Evolutionary conservation across 176 grass and related monocot species (phyloP), one percentile per base, ranked within the genome.

Genomic region (Canna indica): DNA sequence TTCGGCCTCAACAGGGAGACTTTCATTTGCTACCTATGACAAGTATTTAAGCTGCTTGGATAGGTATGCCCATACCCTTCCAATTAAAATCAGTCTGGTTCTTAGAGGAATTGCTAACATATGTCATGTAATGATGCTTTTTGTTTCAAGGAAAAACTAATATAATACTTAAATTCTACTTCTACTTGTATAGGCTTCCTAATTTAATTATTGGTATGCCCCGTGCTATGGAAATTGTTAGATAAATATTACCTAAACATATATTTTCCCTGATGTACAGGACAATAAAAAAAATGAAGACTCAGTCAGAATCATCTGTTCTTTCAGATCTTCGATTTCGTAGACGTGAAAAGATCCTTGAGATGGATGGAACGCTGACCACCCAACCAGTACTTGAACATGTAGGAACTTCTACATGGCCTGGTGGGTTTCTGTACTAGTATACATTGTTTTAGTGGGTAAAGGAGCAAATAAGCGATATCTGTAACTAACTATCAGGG

Each of bases 311-410:
- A 78, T 97, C 93, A 1, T 90, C 93, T 29, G 73, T 83, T 69
- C 72, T 97, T 78, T 80, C 88, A 6, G 78, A 61, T 56, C 72
- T 90, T 28, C 83, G 86, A 57, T 88, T 77, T 74, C 78, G 77
- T 38, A 97, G 88, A 85, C 81, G 81, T 78, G 88, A 91, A 90
- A 91, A 74, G 79, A 79, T 97, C 69, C 77, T 97, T 61, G 93
- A 97, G 68, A 60, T 91, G 56, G 93, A 97, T 64, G 93, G 93
- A 60, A 97, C 93, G 83, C 80, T 97, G 78, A 91, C 88, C 52
- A 83, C 88, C 47, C 88, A 97, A 78, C 93, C 93, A 64, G 86
- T 97, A 63, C 86, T 97, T 83, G 88, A 91, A 77, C 93, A 97
- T 79, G 81, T 91, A 65, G 86, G 88, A 57, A 90, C 72, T 77